Percentiles rank a stretch among this genome's conserved stretches.
Conservation (phyloP, 768 basidiomycete species). For the Clavulina sp. region DNA sequence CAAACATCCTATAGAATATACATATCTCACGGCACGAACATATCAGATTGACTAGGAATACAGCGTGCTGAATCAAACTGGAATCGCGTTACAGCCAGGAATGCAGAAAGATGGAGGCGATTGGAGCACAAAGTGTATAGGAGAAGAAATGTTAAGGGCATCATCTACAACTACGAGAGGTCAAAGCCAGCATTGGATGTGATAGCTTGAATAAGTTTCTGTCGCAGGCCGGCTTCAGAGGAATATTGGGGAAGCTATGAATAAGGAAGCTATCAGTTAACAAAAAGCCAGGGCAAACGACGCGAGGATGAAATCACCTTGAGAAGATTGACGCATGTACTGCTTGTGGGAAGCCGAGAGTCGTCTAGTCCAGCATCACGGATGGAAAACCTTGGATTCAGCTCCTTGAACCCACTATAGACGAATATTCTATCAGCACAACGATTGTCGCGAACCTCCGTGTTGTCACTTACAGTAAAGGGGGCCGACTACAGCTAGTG, state of each 20-base stretch:
- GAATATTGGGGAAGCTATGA: constrained; percentile 51
- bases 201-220: constrained; percentile 76
- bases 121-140: too few species aligned
- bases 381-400: constrained; percentile 78
- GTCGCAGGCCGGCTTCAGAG: constrained; percentile 41
- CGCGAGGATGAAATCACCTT: constrained; percentile 34
- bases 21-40: too few species aligned
- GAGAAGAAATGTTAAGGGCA: neutral
- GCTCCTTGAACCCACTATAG: constrained; percentile 62
- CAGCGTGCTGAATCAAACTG: too few species aligned
- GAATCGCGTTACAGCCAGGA: too few species aligned
- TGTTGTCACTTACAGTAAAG: constrained; percentile 50
- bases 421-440: neutral
- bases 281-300: constrained; percentile 2
- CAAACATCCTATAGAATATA: too few species aligned
- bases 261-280: constrained; percentile 5
- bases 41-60: too few species aligned
- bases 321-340: constrained; percentile 83
- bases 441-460: neutral
- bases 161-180: constrained; percentile 36
- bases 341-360: constrained; percentile 50
- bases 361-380: constrained; percentile 62
- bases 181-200: constrained; percentile 84
- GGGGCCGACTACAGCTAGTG: constrained; percentile 81
- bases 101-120: too few species aligned